Percentiles rank a stretch among this genome's conserved stretches.
Conservation (phyloP, 2,329 filamentous ascomycete genomes). For the Westerdykella aurantiaca region DNA sequence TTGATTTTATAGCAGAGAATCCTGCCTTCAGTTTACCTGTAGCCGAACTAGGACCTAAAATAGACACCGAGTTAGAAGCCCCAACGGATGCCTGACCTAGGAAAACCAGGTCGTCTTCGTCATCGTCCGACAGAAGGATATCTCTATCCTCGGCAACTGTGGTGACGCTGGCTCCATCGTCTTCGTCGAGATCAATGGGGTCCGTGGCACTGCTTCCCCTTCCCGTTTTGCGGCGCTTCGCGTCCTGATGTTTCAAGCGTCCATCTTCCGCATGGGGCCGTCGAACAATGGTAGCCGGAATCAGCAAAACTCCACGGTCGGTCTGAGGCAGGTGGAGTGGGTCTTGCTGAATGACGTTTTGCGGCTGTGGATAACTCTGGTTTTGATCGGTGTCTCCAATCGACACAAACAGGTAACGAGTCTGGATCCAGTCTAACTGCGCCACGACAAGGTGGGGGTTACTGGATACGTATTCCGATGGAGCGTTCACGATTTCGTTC, state of each 20-base stretch:
- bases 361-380: conserved; percentile 11
- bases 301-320: no score
- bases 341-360: conserved; percentile 37
- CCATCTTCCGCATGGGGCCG: no score
- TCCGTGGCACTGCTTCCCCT: conserved; percentile 27
- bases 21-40: conserved; percentile 14
- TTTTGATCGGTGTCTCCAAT: conserved; percentile 7
- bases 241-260: no score
- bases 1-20: conserved; percentile 13
- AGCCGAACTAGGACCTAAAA: conserved; percentile 22
- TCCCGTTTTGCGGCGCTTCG: conserved; percentile 18
- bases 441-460: conserved; percentile 65
- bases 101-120: conserved; percentile 17
- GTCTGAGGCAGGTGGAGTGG: conserved; percentile 17
- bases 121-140: conserved; percentile 27
- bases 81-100: background rate
- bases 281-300: no score
- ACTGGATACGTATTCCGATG: conserved; percentile 52
- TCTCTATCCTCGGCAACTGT: conserved; percentile 47
- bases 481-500: conserved; percentile 78
- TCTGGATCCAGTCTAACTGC: conserved; percentile 81
- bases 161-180: conserved; percentile 39
- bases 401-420: conserved; percentile 72
- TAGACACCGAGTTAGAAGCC: background rate
- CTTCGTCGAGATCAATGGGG: conserved; percentile 34